Percentiles rank a stretch among this genome's conserved stretches.
phyloP scores from a whole-genome alignment of 2,329 filamentous ascomycete genomes.

The Pseudopyricularia cyperi region DNA sequence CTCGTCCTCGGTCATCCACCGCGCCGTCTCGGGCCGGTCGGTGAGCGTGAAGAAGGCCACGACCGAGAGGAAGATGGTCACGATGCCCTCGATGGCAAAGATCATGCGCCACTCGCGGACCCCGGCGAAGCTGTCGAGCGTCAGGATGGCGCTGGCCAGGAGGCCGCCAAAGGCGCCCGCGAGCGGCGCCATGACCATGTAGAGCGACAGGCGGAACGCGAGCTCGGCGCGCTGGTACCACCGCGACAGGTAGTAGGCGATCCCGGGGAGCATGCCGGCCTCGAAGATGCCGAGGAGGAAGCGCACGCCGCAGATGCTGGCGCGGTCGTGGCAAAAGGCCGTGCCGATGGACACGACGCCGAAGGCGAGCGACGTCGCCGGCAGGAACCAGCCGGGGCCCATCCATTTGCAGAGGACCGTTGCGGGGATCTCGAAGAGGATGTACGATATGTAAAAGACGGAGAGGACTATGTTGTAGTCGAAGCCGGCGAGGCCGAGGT shows the following conservation, averaged over 20 bases:
- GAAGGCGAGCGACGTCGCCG: constrained; percentile 33
- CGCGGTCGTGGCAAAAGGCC: constrained; percentile 44
- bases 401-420: constrained; percentile 60
- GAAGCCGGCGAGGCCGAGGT: constrained; percentile 44
- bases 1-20: constrained; percentile 44
- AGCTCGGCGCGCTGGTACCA: constrained; percentile 53
- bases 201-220: constrained; percentile 44
- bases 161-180: constrained; percentile 7
- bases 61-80: constrained; percentile 39
- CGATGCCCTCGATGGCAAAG: constrained; percentile 53
- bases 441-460: constrained; percentile 61
- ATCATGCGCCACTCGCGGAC: constrained; percentile 48
- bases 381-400: constrained; percentile 46
- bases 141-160: constrained; percentile 14
- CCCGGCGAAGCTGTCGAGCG: constrained; percentile 37
- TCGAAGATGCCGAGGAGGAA: constrained; percentile 60
- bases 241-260: constrained; percentile 58
- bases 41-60: constrained; percentile 43
- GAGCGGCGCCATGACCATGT: constrained; percentile 44
- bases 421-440: constrained; percentile 57
- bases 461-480: constrained; percentile 60
- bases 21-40: constrained; percentile 35
- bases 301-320: constrained; percentile 40
- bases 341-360: constrained; percentile 51
- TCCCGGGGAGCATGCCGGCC: constrained; percentile 61